Percentiles rank a stretch among this genome's conserved stretches.
These are phyloP conservation scores for Cystobasidium slooffiae DNA, from an alignment of 1,284 basidiomycete genomes.

Conservation along the genomic window DNA sequence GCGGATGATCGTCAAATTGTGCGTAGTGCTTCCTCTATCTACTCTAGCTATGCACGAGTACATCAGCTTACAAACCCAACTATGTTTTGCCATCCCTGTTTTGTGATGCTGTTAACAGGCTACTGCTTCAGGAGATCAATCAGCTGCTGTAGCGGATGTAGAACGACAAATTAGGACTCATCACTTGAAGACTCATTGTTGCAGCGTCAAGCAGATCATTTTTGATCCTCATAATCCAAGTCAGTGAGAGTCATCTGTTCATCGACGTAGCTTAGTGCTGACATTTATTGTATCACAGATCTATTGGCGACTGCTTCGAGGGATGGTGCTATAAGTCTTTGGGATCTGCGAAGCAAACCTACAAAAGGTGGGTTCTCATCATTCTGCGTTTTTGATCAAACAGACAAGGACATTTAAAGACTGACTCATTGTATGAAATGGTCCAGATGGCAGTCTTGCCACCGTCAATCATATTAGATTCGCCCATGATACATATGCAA, in stretches of 20 bases:
- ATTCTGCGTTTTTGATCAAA: neutral
- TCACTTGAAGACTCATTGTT: slow-evolving; percentile 48
- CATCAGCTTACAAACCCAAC: neutral
- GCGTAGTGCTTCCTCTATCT: slow-evolving; percentile 11
- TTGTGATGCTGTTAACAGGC: slow-evolving; percentile 44
- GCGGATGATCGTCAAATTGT: slow-evolving; percentile 49
- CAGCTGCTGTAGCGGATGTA: slow-evolving; percentile 47
- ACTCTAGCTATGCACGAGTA: no score
- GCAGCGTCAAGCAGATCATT: slow-evolving; percentile 50
- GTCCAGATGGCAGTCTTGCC: slow-evolving; percentile 19
- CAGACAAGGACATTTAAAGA: neutral
- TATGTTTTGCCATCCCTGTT: neutral
- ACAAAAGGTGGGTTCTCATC: slow-evolving; percentile 23
- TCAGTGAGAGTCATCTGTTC: slow-evolving; percentile 25
- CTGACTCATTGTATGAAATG: neutral
- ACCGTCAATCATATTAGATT: slow-evolving; percentile 41
- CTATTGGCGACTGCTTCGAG: slow-evolving; percentile 52
- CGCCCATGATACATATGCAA: slow-evolving; percentile 35
- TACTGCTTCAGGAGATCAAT: slow-evolving; percentile 53
- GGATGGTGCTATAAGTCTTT: slow-evolving; percentile 51
- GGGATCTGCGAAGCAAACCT: slow-evolving; percentile 50
- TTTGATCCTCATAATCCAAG: slow-evolving; percentile 51
- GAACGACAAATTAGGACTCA: slow-evolving; percentile 44
- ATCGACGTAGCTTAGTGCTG: neutral
- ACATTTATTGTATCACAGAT: slow-evolving; percentile 36